phyloP scores from a whole-genome alignment of 1,139 yeast genomes.

The Nakaseomyces delphensis region DNA sequence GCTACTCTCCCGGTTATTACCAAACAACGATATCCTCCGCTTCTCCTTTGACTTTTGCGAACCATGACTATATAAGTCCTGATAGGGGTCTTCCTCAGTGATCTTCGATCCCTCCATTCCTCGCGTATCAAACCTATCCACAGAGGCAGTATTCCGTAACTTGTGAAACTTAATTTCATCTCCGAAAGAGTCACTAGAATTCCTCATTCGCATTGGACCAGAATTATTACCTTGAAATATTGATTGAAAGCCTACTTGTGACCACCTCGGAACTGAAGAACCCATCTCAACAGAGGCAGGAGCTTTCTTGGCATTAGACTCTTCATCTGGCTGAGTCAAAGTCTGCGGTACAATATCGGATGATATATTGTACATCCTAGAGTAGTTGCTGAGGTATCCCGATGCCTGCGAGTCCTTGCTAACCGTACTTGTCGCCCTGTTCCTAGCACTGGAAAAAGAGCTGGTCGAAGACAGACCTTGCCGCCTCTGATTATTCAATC shows the following conservation, averaged over 20 bases:
- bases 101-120: slow-evolving; percentile 3
- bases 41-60: slow-evolving; percentile 4
- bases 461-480: not conserved
- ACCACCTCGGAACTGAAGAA: slow-evolving; percentile 23
- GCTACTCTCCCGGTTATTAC: slow-evolving; percentile 5
- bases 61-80: slow-evolving; percentile 1
- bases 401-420: slow-evolving; percentile 5
- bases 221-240: slow-evolving; percentile 20
- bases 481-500: not conserved
- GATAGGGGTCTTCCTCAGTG: slow-evolving; percentile 5
- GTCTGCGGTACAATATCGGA: slow-evolving; percentile 22
- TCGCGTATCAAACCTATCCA: not conserved
- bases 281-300: slow-evolving; percentile 7
- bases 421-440: slow-evolving; percentile 1
- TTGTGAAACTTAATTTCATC: slow-evolving; percentile 5
- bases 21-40: slow-evolving; percentile 5
- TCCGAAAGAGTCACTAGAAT: slow-evolving; percentile 7
- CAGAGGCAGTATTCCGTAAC: slow-evolving; percentile 1
- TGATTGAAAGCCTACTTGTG: slow-evolving; percentile 32
- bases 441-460: not conserved
- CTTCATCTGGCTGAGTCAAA: slow-evolving; percentile 11
- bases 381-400: not conserved
- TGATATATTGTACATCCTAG: slow-evolving; percentile 17
- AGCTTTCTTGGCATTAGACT: slow-evolving; percentile 5
- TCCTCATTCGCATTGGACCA: slow-evolving; percentile 8